phyloP scores from a whole-genome alignment of 495 filamentous ascomycete genomes.

The Penicillium roqueforti region DNA sequence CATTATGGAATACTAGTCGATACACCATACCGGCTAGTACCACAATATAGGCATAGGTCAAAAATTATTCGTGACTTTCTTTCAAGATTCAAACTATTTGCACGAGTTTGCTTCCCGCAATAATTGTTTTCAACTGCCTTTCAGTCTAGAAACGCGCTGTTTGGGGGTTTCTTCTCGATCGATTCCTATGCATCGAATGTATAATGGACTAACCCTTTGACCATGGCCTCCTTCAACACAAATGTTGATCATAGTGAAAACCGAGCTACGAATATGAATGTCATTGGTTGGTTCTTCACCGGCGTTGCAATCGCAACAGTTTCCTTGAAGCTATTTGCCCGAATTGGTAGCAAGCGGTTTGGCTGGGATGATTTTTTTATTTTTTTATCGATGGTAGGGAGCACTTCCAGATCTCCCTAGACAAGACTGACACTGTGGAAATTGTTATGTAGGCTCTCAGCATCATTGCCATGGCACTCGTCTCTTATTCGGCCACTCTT shows the following conservation, averaged over 20 bases:
- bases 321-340: conserved; percentile 16
- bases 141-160: not conserved
- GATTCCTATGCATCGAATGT: not conserved
- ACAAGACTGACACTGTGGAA: not conserved
- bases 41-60: too few relatives aligned
- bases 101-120: too few relatives aligned
- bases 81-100: too few relatives aligned
- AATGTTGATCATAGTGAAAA: conserved; percentile 20
- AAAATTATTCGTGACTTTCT: too few relatives aligned
- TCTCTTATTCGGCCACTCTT: conserved; percentile 20
- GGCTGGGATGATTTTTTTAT: conserved; percentile 28
- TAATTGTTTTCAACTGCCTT: too few relatives aligned
- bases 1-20: too few relatives aligned
- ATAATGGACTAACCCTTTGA: not conserved
- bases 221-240: conserved; percentile 15
- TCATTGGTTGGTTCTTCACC: conserved; percentile 19
- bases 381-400: conserved; percentile 23
- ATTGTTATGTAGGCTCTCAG: conserved; percentile 16
- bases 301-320: conserved; percentile 16
- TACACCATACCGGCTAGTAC: too few relatives aligned
- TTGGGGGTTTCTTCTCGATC: not conserved
- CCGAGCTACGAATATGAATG: conserved; percentile 13
- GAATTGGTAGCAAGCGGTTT: conserved; percentile 5
- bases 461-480: conserved; percentile 20
- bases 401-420: not conserved